Base-by-base conservation (phyloP, 306 rosid genomes). In the Herpetospermum pedunculosum region DNA sequence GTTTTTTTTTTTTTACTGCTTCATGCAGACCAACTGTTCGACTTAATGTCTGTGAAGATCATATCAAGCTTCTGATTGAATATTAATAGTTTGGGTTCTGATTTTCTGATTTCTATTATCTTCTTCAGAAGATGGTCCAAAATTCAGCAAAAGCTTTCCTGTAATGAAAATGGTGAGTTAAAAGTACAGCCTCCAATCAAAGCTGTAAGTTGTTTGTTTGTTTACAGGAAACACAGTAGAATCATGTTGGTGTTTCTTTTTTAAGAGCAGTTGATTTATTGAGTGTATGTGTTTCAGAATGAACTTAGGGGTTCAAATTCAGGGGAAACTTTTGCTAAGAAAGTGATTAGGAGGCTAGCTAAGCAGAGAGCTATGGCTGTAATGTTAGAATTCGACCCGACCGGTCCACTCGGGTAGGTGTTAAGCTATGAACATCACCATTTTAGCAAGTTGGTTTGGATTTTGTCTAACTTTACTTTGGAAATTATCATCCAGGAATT, bases 401-500 rank as follows among this genome's bases (percentile, higher is more conserved):
- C 8, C 26, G 19, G 75, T 48, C 75, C 41, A 15, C 28, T 47
- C 25, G 26, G 41, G 75, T 70, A 70, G 23, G 37, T 55, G 8
- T 29, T 46, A 15, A 47, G 41, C 58, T 43, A 43, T 26, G 19
- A 41, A 26, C 41, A 26, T 46, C 9, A 19, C 26, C 57, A 44
- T 25, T 70, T 44, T 46, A 44, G 23, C 37, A 28, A 26, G 54
- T 29, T 70, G 8, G 18, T 46, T 70, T 8, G 57, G 46, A 16
- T 18, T 62, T 62, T 35, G 25, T 29, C 50, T 28, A 47, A 70
- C 15, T 44, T 69, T 43, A 12, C 19, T 6, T 26, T 46, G 75
- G 28, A 70, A 41, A 70, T 70, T 19, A 2, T 64, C 48, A 46
- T 16, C 19, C 84, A 90, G 97, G 67, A 79, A 81, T 60, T 37